phyloP scores from a whole-genome alignment of 805 yeast genomes.

The Candida taoyuanica region DNA sequence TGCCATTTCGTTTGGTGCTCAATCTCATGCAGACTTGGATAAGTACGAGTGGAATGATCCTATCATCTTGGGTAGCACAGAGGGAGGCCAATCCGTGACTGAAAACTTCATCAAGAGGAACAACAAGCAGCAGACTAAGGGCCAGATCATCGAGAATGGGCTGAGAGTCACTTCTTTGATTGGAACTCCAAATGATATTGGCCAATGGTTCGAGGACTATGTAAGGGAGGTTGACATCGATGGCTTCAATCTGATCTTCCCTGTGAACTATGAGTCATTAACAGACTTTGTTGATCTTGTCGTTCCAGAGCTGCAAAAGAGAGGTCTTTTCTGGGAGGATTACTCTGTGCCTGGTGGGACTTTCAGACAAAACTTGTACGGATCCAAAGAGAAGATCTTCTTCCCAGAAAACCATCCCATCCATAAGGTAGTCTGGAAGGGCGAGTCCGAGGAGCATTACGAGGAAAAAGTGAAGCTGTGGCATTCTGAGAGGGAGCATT shows the following conservation, averaged over 20 bases:
- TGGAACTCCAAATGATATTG: constrained; percentile 36
- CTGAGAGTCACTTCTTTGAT: constrained; percentile 18
- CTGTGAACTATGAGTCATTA: constrained; percentile 36
- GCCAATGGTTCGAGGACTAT: constrained; percentile 38
- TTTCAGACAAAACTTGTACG: constrained; percentile 32
- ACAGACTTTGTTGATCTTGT: constrained; percentile 35
- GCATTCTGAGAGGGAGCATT: too few relatives aligned
- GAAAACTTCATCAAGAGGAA: constrained; percentile 24
- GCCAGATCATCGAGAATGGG: constrained; percentile 26
- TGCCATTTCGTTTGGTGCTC: constrained; percentile 42
- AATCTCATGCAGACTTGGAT: constrained; percentile 39
- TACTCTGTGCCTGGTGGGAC: constrained; percentile 28
- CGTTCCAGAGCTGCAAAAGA: constrained; percentile 34
- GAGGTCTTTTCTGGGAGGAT: constrained; percentile 34
- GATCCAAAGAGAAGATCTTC: too few relatives aligned
- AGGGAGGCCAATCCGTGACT: constrained; percentile 31
- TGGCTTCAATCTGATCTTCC: constrained; percentile 39
- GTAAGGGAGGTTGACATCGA: constrained; percentile 37
- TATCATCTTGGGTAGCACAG: constrained; percentile 31
- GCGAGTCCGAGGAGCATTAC: too few relatives aligned
- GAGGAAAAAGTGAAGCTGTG: too few relatives aligned
- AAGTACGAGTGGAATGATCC: constrained; percentile 42
- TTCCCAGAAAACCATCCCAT: too few relatives aligned
- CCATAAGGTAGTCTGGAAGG: too few relatives aligned
- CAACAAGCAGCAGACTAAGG: constrained; percentile 23